Conservation (phyloP, 805 yeast genomes). For the Torulaspora maleeae region DNA sequence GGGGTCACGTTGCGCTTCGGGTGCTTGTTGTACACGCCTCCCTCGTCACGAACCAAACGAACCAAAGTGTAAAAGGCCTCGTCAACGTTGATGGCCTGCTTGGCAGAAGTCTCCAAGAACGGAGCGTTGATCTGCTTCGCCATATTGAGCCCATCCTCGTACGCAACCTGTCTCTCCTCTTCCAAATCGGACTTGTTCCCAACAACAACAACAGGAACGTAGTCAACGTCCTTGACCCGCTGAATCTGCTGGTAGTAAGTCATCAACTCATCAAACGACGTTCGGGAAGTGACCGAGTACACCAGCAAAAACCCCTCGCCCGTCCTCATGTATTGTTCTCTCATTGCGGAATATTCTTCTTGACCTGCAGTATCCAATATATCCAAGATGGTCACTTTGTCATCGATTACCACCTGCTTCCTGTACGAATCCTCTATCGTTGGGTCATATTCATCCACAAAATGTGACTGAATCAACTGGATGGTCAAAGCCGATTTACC, state of each 20-base stretch:
- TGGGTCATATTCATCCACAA: constrained; percentile 97
- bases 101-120: constrained; percentile 90
- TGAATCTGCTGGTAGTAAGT: constrained; percentile 75
- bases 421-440: constrained; percentile 92
- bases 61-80: constrained; percentile 72
- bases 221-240: constrained; percentile 69
- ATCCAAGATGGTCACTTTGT: constrained; percentile 71
- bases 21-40: constrained; percentile 29
- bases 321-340: constrained; percentile 92
- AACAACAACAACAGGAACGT: constrained; percentile 73
- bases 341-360: constrained; percentile 90
- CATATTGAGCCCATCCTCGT: constrained; percentile 56
- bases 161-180: constrained; percentile 66
- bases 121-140: constrained; percentile 64
- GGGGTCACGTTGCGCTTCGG: constrained; percentile 11
- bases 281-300: constrained; percentile 79
- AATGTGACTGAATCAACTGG: constrained; percentile 89
- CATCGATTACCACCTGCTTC: constrained; percentile 81
- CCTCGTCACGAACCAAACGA: constrained; percentile 47
- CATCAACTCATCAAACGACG: constrained; percentile 78
- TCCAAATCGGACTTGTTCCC: constrained; percentile 79
- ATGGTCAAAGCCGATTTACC: constrained; percentile 96
- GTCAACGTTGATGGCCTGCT: constrained; percentile 84
- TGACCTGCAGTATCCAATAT: constrained; percentile 98
- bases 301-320: constrained; percentile 92